A percentile compares a stretch with the other conserved stretches of the same genome.
phyloP scores from a whole-genome alignment of 2,329 filamentous ascomycete species.

The Xylaria sp. region DNA sequence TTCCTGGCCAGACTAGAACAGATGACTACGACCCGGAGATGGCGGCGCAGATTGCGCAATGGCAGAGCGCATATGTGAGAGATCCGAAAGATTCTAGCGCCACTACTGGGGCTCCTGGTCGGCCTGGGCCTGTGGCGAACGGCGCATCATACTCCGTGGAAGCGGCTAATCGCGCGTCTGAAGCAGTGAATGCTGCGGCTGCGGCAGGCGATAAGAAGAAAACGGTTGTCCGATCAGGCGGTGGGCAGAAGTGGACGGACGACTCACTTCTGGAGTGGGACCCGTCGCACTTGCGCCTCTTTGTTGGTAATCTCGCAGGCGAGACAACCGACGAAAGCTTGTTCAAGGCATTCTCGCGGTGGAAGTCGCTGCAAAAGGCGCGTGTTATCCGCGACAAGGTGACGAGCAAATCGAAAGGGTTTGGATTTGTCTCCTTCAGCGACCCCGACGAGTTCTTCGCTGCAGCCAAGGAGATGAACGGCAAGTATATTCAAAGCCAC shows the following conservation, averaged over 20 bases:
- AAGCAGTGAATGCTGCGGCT: slow-evolving; percentile 49
- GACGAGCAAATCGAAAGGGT: slow-evolving; percentile 94
- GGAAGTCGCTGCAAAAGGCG: slow-evolving; percentile 87
- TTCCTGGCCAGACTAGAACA: slow-evolving; percentile 55
- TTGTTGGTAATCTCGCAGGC: slow-evolving; percentile 94
- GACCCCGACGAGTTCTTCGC: slow-evolving; percentile 96
- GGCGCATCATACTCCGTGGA: slow-evolving; percentile 45
- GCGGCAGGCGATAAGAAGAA: slow-evolving; percentile 69
- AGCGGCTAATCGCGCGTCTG: slow-evolving; percentile 39
- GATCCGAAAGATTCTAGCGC: slow-evolving; percentile 57
- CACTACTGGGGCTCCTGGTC: slow-evolving; percentile 29
- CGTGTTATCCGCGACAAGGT: slow-evolving; percentile 94
- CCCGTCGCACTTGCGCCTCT: slow-evolving; percentile 89
- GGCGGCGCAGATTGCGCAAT: slow-evolving; percentile 90
- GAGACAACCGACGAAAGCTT: slow-evolving; percentile 97
- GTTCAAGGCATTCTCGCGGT: slow-evolving; percentile 89
- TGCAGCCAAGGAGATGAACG: slow-evolving; percentile 96
- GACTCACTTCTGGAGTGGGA: slow-evolving; percentile 92
- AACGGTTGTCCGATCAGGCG: slow-evolving; percentile 86
- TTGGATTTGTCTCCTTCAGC: slow-evolving; percentile 94
- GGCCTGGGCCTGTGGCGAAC: slow-evolving; percentile 36
- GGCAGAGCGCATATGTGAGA: slow-evolving; percentile 85
- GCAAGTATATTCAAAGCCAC: slow-evolving; percentile 98
- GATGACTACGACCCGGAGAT: slow-evolving; percentile 74
- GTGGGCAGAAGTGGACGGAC: slow-evolving; percentile 93